phyloP scores from a whole-genome alignment of 305 asterid species.

The Ajuga reptans region DNA sequence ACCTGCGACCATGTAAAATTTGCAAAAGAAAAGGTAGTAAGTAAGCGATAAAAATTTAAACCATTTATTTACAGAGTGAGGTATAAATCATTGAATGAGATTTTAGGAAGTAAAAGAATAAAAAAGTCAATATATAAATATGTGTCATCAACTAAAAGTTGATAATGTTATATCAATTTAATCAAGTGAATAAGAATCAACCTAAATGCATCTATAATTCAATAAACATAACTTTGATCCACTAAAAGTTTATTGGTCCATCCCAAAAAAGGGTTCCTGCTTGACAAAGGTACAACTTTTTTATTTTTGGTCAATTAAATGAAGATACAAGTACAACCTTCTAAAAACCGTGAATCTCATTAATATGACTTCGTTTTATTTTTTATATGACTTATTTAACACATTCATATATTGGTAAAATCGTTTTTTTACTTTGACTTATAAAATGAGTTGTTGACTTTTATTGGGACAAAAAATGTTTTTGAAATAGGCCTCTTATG shows the following conservation, averaged over 20 bases:
- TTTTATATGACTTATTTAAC: too few relatives aligned
- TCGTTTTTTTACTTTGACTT: too few relatives aligned
- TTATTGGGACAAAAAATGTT: too few relatives aligned
- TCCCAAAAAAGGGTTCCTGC: too few relatives aligned
- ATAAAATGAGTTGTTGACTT: too few relatives aligned
- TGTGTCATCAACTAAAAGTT: not conserved
- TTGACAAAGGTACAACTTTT: too few relatives aligned
- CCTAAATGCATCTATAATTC: not conserved
- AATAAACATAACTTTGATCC: not conserved
- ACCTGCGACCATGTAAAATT: not conserved
- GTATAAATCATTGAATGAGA: not conserved
- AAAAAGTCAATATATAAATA: not conserved
- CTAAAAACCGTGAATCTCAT: too few relatives aligned
- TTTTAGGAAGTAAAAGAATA: not conserved
- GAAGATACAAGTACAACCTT: too few relatives aligned
- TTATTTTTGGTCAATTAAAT: too few relatives aligned
- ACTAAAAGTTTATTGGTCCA: not conserved
- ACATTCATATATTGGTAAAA: too few relatives aligned
- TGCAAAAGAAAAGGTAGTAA: not conserved
- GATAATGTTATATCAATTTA: not conserved
- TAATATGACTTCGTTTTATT: too few relatives aligned
- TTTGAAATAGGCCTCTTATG: too few relatives aligned
- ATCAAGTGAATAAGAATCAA: not conserved
- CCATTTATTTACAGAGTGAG: not conserved
- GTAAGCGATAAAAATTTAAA: not conserved